Conservation (phyloP, 1,139 yeast species). For the Candida labiduridarum region DNA sequence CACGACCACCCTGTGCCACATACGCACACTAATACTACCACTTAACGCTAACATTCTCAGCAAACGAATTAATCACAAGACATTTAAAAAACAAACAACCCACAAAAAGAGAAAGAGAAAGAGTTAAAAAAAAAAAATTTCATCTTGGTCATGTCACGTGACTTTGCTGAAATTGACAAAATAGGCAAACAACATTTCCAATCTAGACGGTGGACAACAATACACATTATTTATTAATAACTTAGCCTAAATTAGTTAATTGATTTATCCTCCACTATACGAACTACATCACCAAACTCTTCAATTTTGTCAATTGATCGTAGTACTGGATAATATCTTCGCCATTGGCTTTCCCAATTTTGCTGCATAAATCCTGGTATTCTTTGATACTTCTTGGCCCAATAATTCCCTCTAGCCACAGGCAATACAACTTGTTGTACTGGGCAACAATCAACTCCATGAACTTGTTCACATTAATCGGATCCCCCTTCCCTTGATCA, state of each 20-base stretch:
- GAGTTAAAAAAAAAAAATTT: too few species aligned
- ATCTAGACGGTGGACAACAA: too few species aligned
- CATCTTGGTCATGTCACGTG: neutral
- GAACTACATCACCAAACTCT: conserved; percentile 12
- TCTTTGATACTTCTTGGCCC: conserved; percentile 13
- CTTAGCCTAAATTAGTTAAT: neutral
- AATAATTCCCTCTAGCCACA: conserved; percentile 17
- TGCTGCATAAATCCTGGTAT: conserved; percentile 13
- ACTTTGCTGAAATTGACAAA: neutral
- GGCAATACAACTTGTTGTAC: conserved; percentile 16
- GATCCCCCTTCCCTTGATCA: conserved; percentile 10
- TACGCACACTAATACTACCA: too few species aligned
- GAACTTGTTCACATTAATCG: conserved; percentile 12
- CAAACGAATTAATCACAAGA: neutral
- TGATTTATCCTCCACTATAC: neutral
- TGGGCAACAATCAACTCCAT: conserved; percentile 16
- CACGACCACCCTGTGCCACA: too few species aligned
- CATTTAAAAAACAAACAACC: neutral
- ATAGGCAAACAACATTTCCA: neutral
- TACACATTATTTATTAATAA: neutral
- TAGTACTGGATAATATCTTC: conserved; percentile 16
- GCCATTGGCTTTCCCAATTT: conserved; percentile 10
- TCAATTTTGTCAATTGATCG: conserved; percentile 16
- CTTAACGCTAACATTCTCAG: too few species aligned
- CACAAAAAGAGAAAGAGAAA: too few species aligned